Conservation (phyloP, 345 rosid species). For the Brassica carinata region DNA sequence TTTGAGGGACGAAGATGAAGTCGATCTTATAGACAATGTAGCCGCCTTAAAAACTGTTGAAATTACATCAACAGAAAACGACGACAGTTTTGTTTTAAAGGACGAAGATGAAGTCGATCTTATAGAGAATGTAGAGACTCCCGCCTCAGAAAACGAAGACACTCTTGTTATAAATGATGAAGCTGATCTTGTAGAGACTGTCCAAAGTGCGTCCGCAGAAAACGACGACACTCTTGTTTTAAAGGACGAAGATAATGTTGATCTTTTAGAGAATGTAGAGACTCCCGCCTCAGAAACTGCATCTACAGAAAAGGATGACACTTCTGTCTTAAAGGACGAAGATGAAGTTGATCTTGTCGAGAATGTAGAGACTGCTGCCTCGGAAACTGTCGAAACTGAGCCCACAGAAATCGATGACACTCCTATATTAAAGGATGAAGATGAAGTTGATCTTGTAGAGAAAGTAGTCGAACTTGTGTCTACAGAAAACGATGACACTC, state of each 20-base stretch:
- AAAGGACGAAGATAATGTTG: too few species aligned
- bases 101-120: conserved; percentile 2
- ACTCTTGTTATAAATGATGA: neutral
- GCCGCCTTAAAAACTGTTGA: neutral
- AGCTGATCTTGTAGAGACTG: neutral
- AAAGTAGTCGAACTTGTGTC: neutral
- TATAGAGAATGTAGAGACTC: neutral
- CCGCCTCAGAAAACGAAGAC: neutral
- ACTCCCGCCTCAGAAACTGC: neutral
- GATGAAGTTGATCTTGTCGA: neutral
- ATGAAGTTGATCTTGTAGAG: conserved; percentile 2
- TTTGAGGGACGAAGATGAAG: neutral
- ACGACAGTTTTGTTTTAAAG: neutral
- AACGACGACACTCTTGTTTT: too few species aligned
- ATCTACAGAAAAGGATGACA: neutral
- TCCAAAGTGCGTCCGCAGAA: too few species aligned
- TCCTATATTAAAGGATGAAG: neutral
- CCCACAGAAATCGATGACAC: neutral
- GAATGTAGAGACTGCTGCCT: neutral
- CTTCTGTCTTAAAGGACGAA: neutral
- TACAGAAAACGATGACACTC: neutral
- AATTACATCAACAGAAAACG: neutral
- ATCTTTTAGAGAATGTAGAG: too few species aligned
- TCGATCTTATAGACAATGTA: neutral
- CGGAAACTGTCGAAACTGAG: neutral